These are phyloP conservation scores for Lagerstroemia speciosa DNA, from an alignment of 345 rosid species.

Conservation along the genomic window DNA sequence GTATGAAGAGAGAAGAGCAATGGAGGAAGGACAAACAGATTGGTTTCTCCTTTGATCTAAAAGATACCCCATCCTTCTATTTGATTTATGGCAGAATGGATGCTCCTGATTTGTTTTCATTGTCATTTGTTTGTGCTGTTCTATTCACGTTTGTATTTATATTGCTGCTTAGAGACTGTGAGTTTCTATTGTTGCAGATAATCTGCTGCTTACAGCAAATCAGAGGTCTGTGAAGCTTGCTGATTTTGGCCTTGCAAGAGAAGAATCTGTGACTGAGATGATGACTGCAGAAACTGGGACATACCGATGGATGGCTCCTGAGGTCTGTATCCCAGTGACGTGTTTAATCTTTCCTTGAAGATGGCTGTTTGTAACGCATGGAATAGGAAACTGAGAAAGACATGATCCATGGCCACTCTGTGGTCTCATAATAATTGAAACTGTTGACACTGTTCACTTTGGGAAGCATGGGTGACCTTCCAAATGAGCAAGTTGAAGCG, in stretches of 20 bases:
- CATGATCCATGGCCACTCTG: not conserved
- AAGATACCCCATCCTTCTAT: not conserved
- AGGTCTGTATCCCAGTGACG: conserved; percentile 36
- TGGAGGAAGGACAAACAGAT: not conserved
- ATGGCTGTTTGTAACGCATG: not conserved
- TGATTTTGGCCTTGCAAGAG: conserved; percentile 98
- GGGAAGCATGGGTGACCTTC: too few species aligned
- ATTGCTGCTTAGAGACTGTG: not conserved
- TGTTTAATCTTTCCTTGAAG: not conserved
- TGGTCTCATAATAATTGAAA: not conserved
- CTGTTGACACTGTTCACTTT: not conserved
- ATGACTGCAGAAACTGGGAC: conserved; percentile 99
- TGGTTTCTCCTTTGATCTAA: not conserved
- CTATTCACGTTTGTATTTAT: not conserved
- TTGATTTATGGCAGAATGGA: not conserved
- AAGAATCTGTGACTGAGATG: conserved; percentile 96
- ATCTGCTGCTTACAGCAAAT: conserved; percentile 75
- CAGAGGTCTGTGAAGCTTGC: conserved; percentile 84
- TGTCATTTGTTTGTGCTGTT: not conserved
- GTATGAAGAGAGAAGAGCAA: not conserved
- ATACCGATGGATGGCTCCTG: conserved; percentile 99
- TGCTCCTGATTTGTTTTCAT: not conserved
- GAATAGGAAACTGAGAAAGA: not conserved
- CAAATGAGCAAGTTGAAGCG: not conserved
- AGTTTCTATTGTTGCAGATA: conserved; percentile 43